A percentile compares a stretch with the other conserved stretches of the same genome.
Evolutionary conservation across 768 basidiomycete genomes (phyloP).

Genomic region (Leccinum subgranulosum): DNA sequence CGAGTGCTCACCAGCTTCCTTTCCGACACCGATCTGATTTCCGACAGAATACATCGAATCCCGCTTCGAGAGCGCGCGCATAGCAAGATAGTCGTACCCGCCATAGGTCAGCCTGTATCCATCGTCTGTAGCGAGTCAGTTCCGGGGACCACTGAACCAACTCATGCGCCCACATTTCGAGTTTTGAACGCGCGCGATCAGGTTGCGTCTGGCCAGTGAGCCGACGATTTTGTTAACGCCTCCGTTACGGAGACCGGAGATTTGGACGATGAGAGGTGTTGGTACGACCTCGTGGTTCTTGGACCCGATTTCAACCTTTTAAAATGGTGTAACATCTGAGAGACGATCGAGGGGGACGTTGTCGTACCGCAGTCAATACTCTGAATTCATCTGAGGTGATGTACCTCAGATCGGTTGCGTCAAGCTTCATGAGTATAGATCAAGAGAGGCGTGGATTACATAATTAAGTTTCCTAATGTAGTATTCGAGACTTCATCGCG

Average conservation of each 20-base stretch:
- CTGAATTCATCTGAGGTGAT: constrained; percentile 90
- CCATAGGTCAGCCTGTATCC: constrained; percentile 97
- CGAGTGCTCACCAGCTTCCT: constrained; percentile 76
- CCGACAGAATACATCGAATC: constrained; percentile 89
- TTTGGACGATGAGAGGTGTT: constrained; percentile 81
- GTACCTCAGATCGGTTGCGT: constrained; percentile 93
- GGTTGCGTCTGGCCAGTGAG: constrained; percentile 84
- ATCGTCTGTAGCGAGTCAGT: constrained; percentile 61
- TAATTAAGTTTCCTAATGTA: not conserved
- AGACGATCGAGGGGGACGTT: not conserved
- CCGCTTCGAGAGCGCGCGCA: constrained; percentile 88
- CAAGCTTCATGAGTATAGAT: constrained; percentile 70
- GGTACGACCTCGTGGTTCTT: constrained; percentile 99
- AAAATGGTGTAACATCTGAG: not conserved
- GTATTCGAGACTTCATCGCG: not conserved
- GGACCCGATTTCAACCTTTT: constrained; percentile 92
- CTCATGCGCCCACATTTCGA: constrained; percentile 66
- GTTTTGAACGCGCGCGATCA: constrained; percentile 88
- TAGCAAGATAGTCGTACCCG: constrained; percentile 95
- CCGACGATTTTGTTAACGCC: constrained; percentile 93
- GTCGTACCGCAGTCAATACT: constrained; percentile 84
- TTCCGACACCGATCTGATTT: constrained; percentile 97
- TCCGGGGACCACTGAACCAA: not conserved
- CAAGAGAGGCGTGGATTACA: constrained; percentile 1
- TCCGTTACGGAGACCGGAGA: constrained; percentile 88